Evolutionary conservation across 305 asterid species (phyloP), one percentile per base, ranked within the genome.

Genomic region (Nicotiana rustica): DNA sequence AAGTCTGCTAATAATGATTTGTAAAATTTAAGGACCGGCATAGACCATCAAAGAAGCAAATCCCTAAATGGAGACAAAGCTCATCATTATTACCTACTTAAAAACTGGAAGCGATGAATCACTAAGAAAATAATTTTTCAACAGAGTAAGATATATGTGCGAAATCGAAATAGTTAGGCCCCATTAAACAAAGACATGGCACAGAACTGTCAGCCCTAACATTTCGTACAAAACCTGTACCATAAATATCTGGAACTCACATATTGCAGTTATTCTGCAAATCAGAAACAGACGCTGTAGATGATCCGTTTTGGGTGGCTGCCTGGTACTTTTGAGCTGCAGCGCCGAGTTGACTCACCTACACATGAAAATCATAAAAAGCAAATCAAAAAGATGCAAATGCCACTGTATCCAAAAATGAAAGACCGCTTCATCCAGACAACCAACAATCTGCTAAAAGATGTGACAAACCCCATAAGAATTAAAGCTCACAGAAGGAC

Each of bases 301-400:
- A 56, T 67, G 95, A 81, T 38, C 94, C 71, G 85, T 89, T 93
- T 82, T 89, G 92, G 55, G 91, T 83, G 67, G 97, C 85, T 81
- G 92, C 87, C 87, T 93, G 97, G 86, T 88, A 93, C 70, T 92
- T 93, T 71, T 93, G 97, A 67, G 97, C 97, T 70, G 94, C 95
- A 81, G 89, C 88, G 0, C 97, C 97, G 66, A 93, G 97, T 84
- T 93, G 97, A 89, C 92, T 87, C 64, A 93, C 95, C 97, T 86
- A 79, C 85, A 62, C 17, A 55, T 36, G 31, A 80, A 81, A 73
- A 52, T 12, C 21, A 69, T 17, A 19, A 13, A 59, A 59, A 29
- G 19, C 13, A 36, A 59, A 52, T 78, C 55, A 76, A 4, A 77
- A 61, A 64, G 25, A 35, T 29, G 38, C 77, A 33, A 31, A 6